Percentiles rank a stretch among this genome's conserved stretches.
phyloP scores from a whole-genome alignment of 805 yeast genomes.

The Nakazawaea anatomiae region DNA sequence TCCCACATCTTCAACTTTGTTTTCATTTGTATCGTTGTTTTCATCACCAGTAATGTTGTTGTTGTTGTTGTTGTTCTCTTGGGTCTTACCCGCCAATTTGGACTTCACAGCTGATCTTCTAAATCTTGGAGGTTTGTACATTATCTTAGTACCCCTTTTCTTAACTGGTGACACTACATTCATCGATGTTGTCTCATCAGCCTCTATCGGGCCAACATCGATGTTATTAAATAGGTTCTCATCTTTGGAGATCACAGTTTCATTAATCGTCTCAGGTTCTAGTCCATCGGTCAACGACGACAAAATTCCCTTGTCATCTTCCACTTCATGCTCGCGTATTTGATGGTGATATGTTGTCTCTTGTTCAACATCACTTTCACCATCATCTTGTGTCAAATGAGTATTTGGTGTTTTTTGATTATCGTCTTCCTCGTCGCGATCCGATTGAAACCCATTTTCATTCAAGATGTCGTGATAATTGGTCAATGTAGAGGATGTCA shows the following conservation, averaged over 20 bases:
- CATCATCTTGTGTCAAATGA: constrained; percentile 11
- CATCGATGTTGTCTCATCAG: constrained; percentile 11
- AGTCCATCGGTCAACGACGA: constrained; percentile 33
- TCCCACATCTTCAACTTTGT: constrained; percentile 14
- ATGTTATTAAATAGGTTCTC: constrained; percentile 30
- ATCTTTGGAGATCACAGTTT: constrained; percentile 20
- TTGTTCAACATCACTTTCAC: no score
- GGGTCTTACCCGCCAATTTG: not conserved
- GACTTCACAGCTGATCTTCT: constrained; percentile 22
- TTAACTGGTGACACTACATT: constrained; percentile 30
- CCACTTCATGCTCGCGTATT: constrained; percentile 26
- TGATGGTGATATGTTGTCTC: constrained; percentile 14
- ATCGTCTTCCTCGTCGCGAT: constrained; percentile 13
- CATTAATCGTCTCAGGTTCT: not conserved
- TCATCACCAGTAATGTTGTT: constrained; percentile 17
- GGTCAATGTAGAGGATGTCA: constrained; percentile 29
- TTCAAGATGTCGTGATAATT: constrained; percentile 14
- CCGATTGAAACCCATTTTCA: constrained; percentile 9
- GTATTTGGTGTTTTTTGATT: constrained; percentile 12
- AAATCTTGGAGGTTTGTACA: constrained; percentile 42
- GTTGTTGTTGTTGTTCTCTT: constrained; percentile 10
- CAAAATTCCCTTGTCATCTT: constrained; percentile 22
- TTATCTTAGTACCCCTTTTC: constrained; percentile 31
- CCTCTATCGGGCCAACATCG: constrained; percentile 19
- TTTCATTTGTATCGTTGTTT: constrained; percentile 10